Base-by-base conservation (phyloP, 2,329 filamentous ascomycete genomes). In the Orbilia quercus region DNA sequence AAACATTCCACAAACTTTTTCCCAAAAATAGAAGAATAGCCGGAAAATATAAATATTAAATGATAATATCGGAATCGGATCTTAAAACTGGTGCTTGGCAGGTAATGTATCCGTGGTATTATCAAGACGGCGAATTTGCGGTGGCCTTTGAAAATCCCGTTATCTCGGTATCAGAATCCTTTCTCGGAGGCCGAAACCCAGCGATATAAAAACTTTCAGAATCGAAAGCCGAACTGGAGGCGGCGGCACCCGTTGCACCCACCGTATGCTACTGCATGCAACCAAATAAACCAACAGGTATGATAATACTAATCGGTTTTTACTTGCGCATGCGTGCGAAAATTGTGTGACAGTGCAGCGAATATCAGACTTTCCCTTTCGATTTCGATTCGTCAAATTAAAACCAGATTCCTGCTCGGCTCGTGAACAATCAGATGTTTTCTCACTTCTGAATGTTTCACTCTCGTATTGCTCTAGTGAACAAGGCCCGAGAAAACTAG, bases 91-190 rank as follows among this genome's bases (percentile, higher is more conserved):
- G 25, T 20, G 16, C 55, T 23, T 36, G 44, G 44, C 42, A 9
- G 38, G 25, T 2, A 54, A 36, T 50, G 25, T 59, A 47, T 60
- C 55, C 55, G 55, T 60, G 55, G 55, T 60, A 60, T 34, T 40
- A 12, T 20, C n/a, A 20, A 54, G 40, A 55, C 64, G 64, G 64
- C 64, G 64, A 69, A 54, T 60, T 69, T 62, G 54, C 64, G 63
- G 63, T 25, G 38, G 23, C 42, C 20, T n/a, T n/a, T 7, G 25
- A 20, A 22, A 18, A 34, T 45, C 31, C 20, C 36, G 36, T 40
- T n/a, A 54, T 54, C 50, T 54, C 50, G 50, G 50, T 54, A 54
- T 38, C 14, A 20, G 36, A 40, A 40, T 14, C 9, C 11, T 16
- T 16, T 5, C 12, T 14, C 11, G 20, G 23, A 14, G 28, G 4